Evolutionary conservation across 169 alveolate genomes (phyloP).

Genomic region (Plasmodium relictum): DNA sequence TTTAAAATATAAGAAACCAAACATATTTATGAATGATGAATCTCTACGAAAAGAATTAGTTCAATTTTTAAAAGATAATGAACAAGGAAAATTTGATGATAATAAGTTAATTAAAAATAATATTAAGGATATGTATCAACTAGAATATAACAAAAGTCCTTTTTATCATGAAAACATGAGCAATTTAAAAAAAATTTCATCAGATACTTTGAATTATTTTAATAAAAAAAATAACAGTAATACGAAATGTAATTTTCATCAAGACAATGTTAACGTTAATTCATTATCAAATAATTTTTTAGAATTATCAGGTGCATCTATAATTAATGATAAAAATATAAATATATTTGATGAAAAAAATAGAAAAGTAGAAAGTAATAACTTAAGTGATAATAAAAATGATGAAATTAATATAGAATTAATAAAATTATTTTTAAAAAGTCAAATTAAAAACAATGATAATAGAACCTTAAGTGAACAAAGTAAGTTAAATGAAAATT

Average conservation of each 20-base stretch:
- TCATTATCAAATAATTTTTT: neutral
- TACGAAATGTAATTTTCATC: slow-evolving; percentile 6
- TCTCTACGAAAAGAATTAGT: slow-evolving; percentile 6
- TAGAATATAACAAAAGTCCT: neutral
- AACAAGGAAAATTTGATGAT: neutral
- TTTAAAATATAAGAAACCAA: slow-evolving; percentile 11
- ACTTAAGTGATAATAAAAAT: neutral
- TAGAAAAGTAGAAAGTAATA: neutral
- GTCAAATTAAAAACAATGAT: neutral
- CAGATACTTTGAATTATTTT: slow-evolving; percentile 4
- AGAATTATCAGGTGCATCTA: slow-evolving; percentile 5
- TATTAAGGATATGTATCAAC: slow-evolving; percentile 13
- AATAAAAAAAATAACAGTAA: slow-evolving; percentile 6
- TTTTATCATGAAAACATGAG: slow-evolving; percentile 17
- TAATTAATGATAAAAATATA: slow-evolving; percentile 3
- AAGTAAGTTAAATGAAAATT: neutral
- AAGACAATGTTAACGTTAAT: slow-evolving; percentile 3
- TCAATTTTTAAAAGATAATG: slow-evolving; percentile 13
- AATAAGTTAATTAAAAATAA: slow-evolving; percentile 13
- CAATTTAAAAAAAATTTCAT: neutral
- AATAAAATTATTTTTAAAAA: slow-evolving; percentile 27
- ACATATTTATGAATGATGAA: slow-evolving; percentile 10
- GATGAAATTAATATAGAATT: slow-evolving; percentile 22
- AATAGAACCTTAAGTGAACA: neutral
- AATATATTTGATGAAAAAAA: neutral